Conservation (phyloP, 1,284 basidiomycete genomes). For the Ganoderma lingzhi region DNA sequence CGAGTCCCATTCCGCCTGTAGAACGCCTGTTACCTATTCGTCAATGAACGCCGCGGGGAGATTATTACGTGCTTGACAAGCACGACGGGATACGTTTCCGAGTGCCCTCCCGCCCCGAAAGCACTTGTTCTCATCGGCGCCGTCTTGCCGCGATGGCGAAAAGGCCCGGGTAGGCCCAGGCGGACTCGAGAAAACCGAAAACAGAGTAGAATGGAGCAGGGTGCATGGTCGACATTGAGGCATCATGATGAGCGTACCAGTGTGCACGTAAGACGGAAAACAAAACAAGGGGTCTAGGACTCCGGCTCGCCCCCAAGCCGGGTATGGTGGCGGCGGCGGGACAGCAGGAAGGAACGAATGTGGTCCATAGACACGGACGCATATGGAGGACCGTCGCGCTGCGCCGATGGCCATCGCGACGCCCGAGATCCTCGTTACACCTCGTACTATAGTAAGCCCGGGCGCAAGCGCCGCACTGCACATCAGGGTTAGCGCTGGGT, state of each 20-base stretch:
- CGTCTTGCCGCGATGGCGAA: background rate
- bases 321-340: too few species aligned
- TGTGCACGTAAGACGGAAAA: too few species aligned
- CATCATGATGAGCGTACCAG: too few species aligned
- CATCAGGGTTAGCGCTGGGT: background rate
- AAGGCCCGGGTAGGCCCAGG: background rate
- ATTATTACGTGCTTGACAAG: background rate
- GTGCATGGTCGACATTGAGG: background rate
- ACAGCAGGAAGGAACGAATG: too few species aligned
- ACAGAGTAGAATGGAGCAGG: background rate
- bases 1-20: background rate
- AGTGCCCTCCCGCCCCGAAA: background rate
- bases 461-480: too few species aligned
- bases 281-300: too few species aligned
- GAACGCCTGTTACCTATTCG: background rate
- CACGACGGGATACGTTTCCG: background rate
- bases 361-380: too few species aligned
- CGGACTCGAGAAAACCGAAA: background rate
- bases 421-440: too few species aligned
- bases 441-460: too few species aligned
- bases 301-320: too few species aligned
- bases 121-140: background rate
- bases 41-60: background rate
- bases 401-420: too few species aligned
- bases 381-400: too few species aligned